Evolutionary conservation across 2,329 filamentous ascomycete species (phyloP), one percentile per base, ranked within the genome.

Genomic region (Coniochaeta pulveracea): DNA sequence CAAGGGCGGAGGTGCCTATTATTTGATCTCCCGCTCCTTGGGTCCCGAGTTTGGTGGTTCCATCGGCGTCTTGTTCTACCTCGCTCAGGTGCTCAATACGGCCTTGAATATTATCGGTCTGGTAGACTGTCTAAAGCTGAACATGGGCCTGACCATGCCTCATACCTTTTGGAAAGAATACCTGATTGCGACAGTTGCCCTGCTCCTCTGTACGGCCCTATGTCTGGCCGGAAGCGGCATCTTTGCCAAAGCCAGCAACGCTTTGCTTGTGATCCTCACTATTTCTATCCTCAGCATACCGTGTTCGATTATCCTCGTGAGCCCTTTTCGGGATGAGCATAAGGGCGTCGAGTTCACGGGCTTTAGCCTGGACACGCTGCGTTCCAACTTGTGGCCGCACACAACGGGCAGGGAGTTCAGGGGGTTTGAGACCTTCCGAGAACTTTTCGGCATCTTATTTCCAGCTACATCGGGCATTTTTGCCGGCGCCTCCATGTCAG

Each of bases 21-120:
- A 89, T 47, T 63, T 93, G 36, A 93, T 93, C 37, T 93, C 85
- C 6, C 72, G 85, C 40, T 88, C 82, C 27, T 61, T 93, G 4
- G 85, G 85, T 0, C 85, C 85, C 6, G 85, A 93, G 48, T 93
- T 93, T 50, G 85, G 85, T 17, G 85, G 85, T 11, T 85, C 83
- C 2, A 93, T 93, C 41, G 85, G 85, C 2, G 69, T 93, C 16
- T 73, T 93, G 10, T 93, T 93, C 55, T 93, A 91, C 51, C 64
- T 93, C n/a, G 84, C 85, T n/a, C 83, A 85, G 42, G 80, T 83
- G 3, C 74, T 93, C 48, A 93, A 89, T 50, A 86, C 85, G 1
- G 82, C 82, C 23, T 73, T 93, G 66, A 93, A 93, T 48, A 74
- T 88, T 16, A 84, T 93, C 26, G 85, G 85, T 60, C 64, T 93